Evolutionary conservation across 306 rosid genomes (phyloP), one percentile per base, ranked within the genome.

Genomic region (Vigna unguiculata): DNA sequence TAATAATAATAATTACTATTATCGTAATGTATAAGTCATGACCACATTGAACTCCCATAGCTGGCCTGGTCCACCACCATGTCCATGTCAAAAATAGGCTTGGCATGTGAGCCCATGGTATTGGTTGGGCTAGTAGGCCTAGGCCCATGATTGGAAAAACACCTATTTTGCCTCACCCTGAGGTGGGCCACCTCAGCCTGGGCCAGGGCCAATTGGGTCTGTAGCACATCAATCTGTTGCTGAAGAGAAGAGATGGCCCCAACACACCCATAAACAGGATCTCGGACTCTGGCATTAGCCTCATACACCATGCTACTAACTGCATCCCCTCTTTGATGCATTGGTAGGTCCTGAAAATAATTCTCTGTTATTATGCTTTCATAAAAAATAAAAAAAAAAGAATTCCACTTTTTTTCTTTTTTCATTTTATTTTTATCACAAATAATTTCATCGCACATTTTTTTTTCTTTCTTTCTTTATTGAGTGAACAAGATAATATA

Each of bases 251-350:
- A 90, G 7, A 93, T 93, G 14, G 98, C 96, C 53, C 98, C 98
- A 0, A 85, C 98, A 1, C 96, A 93, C 8, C 98, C 98, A 32
- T 93, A 93, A 25, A 93, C 96, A 1, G 98, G 98, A 74, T 93
- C 98, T 1, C 98, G 78, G 2, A 93, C 91, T 65, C 98, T 83
- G 2, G 98, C 98, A 41, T 90, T 93, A 2, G 98, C 98, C 62
- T 93, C 98, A 41, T 93, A 93, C 34, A 93, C 98, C 86, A 93
- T 90, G 84, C 96, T 90, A 21, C 94, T 93, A 52, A 93, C 98
- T 5, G 98, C 96, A 72, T 93, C 98, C 28, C 94, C 93, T 46
- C 98, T 70, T 66, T 93, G 96, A 79, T 87, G 85, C 78, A 68
- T 63, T 20, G 93, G 96, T 66, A 93, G 72, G 77, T 90, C 98